These are phyloP conservation scores for Bryoglossum gracile DNA, from an alignment of 495 filamentous ascomycete species.

Conservation along the genomic window DNA sequence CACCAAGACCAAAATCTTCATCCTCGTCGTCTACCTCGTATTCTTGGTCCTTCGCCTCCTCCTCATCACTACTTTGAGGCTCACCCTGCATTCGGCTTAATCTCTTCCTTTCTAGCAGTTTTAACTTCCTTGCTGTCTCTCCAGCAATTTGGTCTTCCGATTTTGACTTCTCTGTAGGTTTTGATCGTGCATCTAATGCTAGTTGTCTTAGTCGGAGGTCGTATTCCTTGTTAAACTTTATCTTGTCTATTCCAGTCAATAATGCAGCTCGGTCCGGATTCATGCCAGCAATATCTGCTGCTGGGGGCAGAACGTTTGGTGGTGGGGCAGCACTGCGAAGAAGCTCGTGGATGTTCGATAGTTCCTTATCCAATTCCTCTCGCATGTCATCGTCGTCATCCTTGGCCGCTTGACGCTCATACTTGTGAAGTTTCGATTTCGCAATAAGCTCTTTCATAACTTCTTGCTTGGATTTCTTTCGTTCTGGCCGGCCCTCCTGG, in stretches of 20 bases:
- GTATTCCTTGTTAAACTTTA: slow-evolving; percentile 69
- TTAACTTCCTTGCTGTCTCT: slow-evolving; percentile 65
- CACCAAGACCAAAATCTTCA: slow-evolving; percentile 47
- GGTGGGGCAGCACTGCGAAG: slow-evolving; percentile 44
- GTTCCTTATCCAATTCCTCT: slow-evolving; percentile 62
- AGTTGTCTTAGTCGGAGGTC: slow-evolving; percentile 75
- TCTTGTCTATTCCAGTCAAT: slow-evolving; percentile 54
- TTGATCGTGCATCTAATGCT: slow-evolving; percentile 71
- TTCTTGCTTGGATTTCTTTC: slow-evolving; percentile 89
- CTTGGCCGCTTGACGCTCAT: slow-evolving; percentile 84
- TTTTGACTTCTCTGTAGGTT: slow-evolving; percentile 80
- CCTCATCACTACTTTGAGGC: slow-evolving; percentile 39
- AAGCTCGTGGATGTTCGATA: slow-evolving; percentile 71
- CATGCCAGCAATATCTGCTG: slow-evolving; percentile 22
- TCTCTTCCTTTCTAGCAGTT: slow-evolving; percentile 72
- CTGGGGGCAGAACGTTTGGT: slow-evolving; percentile 31
- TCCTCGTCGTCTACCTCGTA: slow-evolving; percentile 34
- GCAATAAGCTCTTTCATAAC: slow-evolving; percentile 97
- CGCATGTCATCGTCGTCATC: slow-evolving; percentile 92
- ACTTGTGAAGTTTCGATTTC: slow-evolving; percentile 92
- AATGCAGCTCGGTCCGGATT: slow-evolving; percentile 51
- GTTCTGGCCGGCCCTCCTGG: slow-evolving; percentile 53
- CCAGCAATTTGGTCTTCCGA: slow-evolving; percentile 80
- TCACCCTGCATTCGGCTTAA: slow-evolving; percentile 69
- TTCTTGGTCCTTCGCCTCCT: slow-evolving; percentile 36